Evolutionary conservation across 1,284 basidiomycete genomes (phyloP).

Genomic region (Pseudozyma tsukubaensis): DNA sequence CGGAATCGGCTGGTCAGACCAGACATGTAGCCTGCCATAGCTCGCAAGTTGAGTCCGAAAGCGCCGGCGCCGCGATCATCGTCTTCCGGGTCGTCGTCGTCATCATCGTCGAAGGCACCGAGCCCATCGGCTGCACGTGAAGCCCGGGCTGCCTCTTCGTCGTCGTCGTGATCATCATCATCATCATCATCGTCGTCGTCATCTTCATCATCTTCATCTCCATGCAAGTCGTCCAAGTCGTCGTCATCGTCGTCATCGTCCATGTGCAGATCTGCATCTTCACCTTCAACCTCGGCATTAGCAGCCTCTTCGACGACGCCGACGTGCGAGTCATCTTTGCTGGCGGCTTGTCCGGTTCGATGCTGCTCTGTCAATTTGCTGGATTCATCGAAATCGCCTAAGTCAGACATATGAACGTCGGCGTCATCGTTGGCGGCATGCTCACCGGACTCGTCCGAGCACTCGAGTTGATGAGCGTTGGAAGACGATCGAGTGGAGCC

Average conservation of each 20-base stretch:
- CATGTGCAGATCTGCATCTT: conserved; percentile 13
- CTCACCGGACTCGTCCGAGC: conserved; percentile 25
- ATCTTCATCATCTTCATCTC: conserved; percentile 19
- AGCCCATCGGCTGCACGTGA: conserved; percentile 20
- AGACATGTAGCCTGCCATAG: conserved; percentile 63
- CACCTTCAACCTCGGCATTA: neutral
- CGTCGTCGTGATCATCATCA: conserved; percentile 25
- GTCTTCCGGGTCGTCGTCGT: conserved; percentile 34
- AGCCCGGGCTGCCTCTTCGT: conserved; percentile 20
- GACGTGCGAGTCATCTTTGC: conserved; percentile 3
- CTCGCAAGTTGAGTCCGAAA: conserved; percentile 61
- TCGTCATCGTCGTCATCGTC: conserved; percentile 20
- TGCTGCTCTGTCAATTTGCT: conserved; percentile 5
- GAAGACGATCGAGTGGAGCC: conserved; percentile 16
- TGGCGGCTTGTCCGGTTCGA: neutral
- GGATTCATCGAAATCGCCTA: conserved; percentile 7
- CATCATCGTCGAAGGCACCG: conserved; percentile 38
- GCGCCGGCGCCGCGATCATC: conserved; percentile 41
- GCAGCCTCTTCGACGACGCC: conserved; percentile 25
- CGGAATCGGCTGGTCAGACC: conserved; percentile 59
- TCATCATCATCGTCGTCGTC: conserved; percentile 27
- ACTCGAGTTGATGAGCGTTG: conserved; percentile 23
- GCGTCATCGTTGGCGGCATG: conserved; percentile 12
- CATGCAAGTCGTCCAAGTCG: conserved; percentile 24
- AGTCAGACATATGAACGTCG: conserved; percentile 34